phyloP scores from a whole-genome alignment of 352 stramenopile species.

The Thalassiosira hispida region DNA sequence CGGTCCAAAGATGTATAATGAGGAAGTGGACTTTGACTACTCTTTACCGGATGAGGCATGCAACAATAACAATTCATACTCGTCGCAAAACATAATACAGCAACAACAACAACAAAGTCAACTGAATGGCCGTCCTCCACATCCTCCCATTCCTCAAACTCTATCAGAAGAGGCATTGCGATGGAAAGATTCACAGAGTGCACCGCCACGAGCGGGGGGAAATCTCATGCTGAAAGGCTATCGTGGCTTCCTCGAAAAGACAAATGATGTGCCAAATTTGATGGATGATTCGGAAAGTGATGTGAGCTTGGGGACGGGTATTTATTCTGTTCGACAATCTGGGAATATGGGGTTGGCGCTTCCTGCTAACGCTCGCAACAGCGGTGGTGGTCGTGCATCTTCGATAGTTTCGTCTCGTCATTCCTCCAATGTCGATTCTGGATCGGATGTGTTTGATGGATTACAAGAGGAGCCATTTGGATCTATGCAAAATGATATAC shows the following conservation, averaged over 20 bases:
- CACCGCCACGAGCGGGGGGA: constrained; percentile 39
- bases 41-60: neutral
- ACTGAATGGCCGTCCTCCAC: no score
- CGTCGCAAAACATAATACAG: constrained; percentile 7
- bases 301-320: constrained; percentile 39
- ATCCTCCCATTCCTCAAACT: constrained; percentile 6
- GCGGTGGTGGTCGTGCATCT: constrained; percentile 11
- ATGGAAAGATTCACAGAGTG: constrained; percentile 43
- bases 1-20: constrained; percentile 22
- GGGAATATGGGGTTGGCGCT: constrained; percentile 33
- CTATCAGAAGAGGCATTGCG: constrained; percentile 55
- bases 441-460: constrained; percentile 69
- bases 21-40: constrained; percentile 28
- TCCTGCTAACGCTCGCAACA: constrained; percentile 12
- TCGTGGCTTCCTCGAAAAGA: constrained; percentile 79
- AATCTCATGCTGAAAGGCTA: constrained; percentile 54
- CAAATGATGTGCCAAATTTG: constrained; percentile 79
- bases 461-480: constrained; percentile 24
- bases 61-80: constrained; percentile 30
- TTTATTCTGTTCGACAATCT: constrained; percentile 7
- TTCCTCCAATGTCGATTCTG: constrained; percentile 49
- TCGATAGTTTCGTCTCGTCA: constrained; percentile 13
- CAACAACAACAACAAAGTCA: constrained; percentile 6
- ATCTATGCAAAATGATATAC: constrained; percentile 33
- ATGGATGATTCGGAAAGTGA: constrained; percentile 78